Evolutionary conservation across 2,329 filamentous ascomycete genomes (phyloP).

Genomic region (Chrysoporthe deuterocubensis): DNA sequence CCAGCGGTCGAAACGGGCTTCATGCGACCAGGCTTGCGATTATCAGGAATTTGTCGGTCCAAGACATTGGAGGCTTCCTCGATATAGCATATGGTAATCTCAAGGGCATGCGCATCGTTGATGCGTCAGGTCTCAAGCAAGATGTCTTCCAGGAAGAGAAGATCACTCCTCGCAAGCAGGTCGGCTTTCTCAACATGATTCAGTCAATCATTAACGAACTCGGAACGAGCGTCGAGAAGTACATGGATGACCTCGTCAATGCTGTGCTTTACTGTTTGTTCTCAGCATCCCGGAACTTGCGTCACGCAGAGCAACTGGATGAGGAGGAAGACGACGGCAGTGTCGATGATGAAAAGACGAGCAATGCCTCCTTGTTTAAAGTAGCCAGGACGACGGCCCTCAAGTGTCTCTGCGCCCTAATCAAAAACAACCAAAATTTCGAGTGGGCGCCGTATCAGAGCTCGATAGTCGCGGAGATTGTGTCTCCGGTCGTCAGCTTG

Average conservation of each 20-base stretch:
- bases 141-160: conserved; percentile 61
- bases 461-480: conserved; percentile 72
- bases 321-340: conserved; percentile 41
- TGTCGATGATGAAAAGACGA: conserved; percentile 45
- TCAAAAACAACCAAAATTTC: conserved; percentile 71
- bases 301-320: conserved; percentile 42
- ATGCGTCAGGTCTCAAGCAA: conserved; percentile 52
- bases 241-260: conserved; percentile 71
- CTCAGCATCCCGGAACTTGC: conserved; percentile 59
- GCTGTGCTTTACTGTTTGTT: conserved; percentile 82
- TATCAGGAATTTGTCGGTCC: conserved; percentile 73
- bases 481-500: conserved; percentile 77
- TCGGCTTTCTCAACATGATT: conserved; percentile 91
- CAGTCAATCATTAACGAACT: conserved; percentile 85
- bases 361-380: conserved; percentile 63
- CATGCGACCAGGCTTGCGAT: conserved; percentile 81
- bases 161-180: conserved; percentile 75
- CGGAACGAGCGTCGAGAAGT: conserved; percentile 72
- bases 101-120: conserved; percentile 61
- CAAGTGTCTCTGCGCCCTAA: conserved; percentile 80
- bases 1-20: conserved; percentile 79
- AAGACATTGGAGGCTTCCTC: conserved; percentile 80
- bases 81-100: conserved; percentile 79
- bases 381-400: conserved; percentile 73
- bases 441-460: conserved; percentile 75